Base-by-base conservation (phyloP, 306 rosid genomes). In the Rosa lucieae region DNA sequence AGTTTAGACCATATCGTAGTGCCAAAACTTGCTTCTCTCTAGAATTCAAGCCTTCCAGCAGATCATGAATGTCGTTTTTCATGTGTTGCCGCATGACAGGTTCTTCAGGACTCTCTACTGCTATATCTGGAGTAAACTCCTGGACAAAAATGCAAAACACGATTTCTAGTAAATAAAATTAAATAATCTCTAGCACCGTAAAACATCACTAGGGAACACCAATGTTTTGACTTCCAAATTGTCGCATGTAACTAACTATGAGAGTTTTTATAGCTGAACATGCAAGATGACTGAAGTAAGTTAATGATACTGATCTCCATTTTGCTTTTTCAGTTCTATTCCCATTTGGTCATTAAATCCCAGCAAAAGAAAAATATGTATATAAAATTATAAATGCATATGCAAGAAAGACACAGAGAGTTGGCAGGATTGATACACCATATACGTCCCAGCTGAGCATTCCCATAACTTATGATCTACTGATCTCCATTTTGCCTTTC, bases 11-110 rank as follows among this genome's bases (percentile, higher is more conserved):
- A 65, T 87, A 95, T 18, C 97, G 91, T 59, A 95, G 82, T 68
- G 71, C 66, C 87, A 91, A 46, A 58, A 91, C 89, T 83, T 91
- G 91, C 77, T 90, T 91, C 82, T 92, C 97, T 83, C 92, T 88
- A 3, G 88, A 66, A 73, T 90, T 88, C 91, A 95, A 87, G 76
- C 88, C 79, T 77, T 79, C 55, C 77, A 95, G 81, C 61, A 95
- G 86, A 77, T 84, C 78, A 59, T 66, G 55, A 42, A 92, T 77
- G 82, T 79, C 94, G 21, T 84, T 86, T 77, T 69, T 88, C 92
- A 89, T 87, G 80, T 92, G 89, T 51, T 88, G 92, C 77, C 86
- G 84, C 87, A 55, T 86, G 44, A 91, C 94, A 66, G 85, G 87
- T 78, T 89, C 92, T 78, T 89, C 96, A 7, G 99, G 94, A 46